These are phyloP conservation scores for Psilocybe sp. DNA, from an alignment of 768 basidiomycete species.

Conservation along the genomic window DNA sequence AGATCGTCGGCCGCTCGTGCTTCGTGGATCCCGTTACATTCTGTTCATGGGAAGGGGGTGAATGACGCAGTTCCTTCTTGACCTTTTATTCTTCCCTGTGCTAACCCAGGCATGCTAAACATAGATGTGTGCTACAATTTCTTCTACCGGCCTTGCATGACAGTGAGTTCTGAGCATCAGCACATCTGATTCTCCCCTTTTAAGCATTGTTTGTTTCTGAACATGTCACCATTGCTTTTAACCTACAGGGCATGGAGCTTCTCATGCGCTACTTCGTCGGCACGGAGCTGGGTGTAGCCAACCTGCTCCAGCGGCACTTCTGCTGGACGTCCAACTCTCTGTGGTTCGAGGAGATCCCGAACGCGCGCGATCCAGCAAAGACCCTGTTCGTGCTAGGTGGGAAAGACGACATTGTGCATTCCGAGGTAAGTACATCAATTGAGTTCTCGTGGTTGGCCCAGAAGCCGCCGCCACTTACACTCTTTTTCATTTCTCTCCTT, in stretches of 20 bases:
- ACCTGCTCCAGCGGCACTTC: constrained; percentile 79
- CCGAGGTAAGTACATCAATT: constrained; percentile 44
- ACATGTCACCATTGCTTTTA: constrained; percentile 1
- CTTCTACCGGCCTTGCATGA: constrained; percentile 67
- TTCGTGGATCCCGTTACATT: constrained; percentile 91
- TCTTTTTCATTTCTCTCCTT: too few relatives aligned
- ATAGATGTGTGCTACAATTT: constrained; percentile 90
- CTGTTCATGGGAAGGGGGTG: constrained; percentile 93
- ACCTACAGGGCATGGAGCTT: constrained; percentile 69
- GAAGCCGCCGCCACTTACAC: too few relatives aligned
- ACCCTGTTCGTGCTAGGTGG: constrained; percentile 81
- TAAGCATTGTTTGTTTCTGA: neutral
- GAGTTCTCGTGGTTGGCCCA: neutral
- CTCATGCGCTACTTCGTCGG: constrained; percentile 87
- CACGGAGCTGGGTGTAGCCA: constrained; percentile 83
- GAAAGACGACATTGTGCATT: constrained; percentile 74
- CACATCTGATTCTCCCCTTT: too few relatives aligned
- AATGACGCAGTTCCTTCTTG: constrained; percentile 25
- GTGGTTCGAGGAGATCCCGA: constrained; percentile 88
- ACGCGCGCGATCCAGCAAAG: constrained; percentile 64
- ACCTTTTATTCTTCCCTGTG: neutral
- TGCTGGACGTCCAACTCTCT: constrained; percentile 87
- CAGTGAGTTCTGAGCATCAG: constrained; percentile 38
- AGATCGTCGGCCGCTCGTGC: constrained; percentile 70
- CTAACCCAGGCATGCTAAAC: neutral